Percentiles rank a stretch among this genome's conserved stretches.
These are phyloP conservation scores for Teunomyces aglyptinius DNA, from an alignment of 805 yeast species.

Conservation along the genomic window DNA sequence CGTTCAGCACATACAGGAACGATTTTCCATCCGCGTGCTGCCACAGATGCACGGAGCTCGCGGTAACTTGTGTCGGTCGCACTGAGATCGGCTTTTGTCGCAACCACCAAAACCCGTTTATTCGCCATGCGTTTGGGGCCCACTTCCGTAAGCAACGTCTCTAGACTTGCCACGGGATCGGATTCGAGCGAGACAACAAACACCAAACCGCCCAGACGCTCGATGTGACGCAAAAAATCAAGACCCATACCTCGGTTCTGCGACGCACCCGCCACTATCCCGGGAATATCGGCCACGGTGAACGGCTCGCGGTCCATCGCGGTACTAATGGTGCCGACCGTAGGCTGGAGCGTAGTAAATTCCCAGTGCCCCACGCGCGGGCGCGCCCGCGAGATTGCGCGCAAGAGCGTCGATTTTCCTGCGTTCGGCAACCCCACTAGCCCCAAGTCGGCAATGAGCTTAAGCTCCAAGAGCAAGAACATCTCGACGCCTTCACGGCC, in stretches of 20 bases:
- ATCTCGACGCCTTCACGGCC: constrained; percentile 73
- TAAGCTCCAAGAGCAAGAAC: constrained; percentile 76
- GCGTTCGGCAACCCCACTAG: constrained; percentile 96
- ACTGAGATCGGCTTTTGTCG: constrained; percentile 88
- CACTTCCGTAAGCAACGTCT: constrained; percentile 64
- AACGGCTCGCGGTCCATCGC: constrained; percentile 67
- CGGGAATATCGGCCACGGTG: constrained; percentile 97
- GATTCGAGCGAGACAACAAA: constrained; percentile 80
- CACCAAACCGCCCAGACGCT: constrained; percentile 84
- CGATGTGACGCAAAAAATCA: constrained; percentile 88
- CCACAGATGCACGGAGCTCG: constrained; percentile 45
- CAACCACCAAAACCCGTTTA: constrained; percentile 73
- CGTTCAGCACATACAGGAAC: constrained; percentile 83
- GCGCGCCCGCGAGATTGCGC: constrained; percentile 84
- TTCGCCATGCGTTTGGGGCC: constrained; percentile 59
- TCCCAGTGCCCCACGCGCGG: constrained; percentile 97
- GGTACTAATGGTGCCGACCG: constrained; percentile 79
- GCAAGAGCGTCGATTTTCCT: constrained; percentile 85
- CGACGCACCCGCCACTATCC: constrained; percentile 86
- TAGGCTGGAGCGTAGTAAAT: constrained; percentile 90
- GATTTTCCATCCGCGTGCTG: constrained; percentile 54
- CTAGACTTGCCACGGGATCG: constrained; percentile 63
- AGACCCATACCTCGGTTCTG: constrained; percentile 89
- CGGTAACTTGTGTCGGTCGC: constrained; percentile 49
- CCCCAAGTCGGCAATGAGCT: constrained; percentile 88